These are phyloP conservation scores for Xylariaceae sp. DNA, from an alignment of 2,329 filamentous ascomycete genomes.

Conservation along the genomic window DNA sequence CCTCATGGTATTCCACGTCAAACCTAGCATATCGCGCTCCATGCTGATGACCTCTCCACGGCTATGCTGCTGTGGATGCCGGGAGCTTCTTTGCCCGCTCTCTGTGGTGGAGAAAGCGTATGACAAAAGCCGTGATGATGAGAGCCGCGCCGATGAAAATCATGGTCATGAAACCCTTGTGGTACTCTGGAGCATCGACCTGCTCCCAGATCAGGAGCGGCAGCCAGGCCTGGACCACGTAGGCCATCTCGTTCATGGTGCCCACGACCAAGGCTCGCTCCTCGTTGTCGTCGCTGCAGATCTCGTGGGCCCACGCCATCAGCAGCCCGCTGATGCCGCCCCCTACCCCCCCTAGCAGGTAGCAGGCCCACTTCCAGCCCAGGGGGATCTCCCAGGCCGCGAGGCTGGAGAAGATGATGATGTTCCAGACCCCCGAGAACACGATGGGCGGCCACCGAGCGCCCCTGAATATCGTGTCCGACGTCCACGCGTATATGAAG, in stretches of 20 bases:
- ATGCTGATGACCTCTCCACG: no score
- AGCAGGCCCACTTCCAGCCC: constrained; percentile 58
- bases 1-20: no score
- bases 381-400: constrained; percentile 37
- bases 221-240: constrained; percentile 63
- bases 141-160: constrained; percentile 39
- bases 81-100: constrained; percentile 24
- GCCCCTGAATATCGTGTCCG: constrained; percentile 51
- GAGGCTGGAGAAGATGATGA: constrained; percentile 32
- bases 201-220: constrained; percentile 61
- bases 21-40: no score
- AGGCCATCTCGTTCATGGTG: constrained; percentile 62
- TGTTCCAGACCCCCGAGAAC: constrained; percentile 39
- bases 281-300: constrained; percentile 47
- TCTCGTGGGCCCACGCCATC: constrained; percentile 43
- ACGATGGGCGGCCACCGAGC: constrained; percentile 58
- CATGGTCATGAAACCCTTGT: constrained; percentile 53
- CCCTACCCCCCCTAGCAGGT: constrained; percentile 46
- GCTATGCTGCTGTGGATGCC: constrained; percentile 5
- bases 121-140: constrained; percentile 41
- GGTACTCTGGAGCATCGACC: constrained; percentile 52
- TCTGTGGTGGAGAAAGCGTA: constrained; percentile 37
- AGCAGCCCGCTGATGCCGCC: constrained; percentile 38
- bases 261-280: constrained; percentile 59
- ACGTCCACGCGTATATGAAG: constrained; percentile 58